Evolutionary conservation across 768 basidiomycete genomes (phyloP).

Genomic region (Phaffia tasmanica): DNA sequence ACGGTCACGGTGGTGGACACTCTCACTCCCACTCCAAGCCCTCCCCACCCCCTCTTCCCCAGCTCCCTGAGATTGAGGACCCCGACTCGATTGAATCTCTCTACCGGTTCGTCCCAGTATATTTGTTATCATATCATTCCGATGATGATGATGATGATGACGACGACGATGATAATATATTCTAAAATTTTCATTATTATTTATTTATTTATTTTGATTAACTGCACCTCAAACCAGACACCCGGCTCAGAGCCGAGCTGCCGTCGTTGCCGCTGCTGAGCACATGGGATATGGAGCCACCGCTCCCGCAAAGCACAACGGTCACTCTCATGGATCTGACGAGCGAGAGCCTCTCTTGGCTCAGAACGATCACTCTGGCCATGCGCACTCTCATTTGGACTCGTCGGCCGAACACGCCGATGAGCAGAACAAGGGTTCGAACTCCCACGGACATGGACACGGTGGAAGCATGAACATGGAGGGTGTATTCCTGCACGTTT

Average conservation of each 20-base stretch:
- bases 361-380: background rate
- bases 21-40: constrained; percentile 42
- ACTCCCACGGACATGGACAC: background rate
- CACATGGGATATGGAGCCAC: constrained; percentile 47
- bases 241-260: constrained; percentile 43
- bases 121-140: no score
- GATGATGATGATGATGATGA: no score
- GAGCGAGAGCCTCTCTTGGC: constrained; percentile 9
- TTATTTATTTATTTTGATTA: no score
- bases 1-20: constrained; percentile 50
- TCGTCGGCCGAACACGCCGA: background rate
- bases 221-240: constrained; percentile 39
- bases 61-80: constrained; percentile 5
- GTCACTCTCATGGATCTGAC: constrained; percentile 24
- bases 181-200: no score
- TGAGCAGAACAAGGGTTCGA: constrained; percentile 21
- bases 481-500: constrained; percentile 84
- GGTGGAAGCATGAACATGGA: constrained; percentile 87
- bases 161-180: no score
- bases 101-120: constrained; percentile 42
- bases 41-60: constrained; percentile 25
- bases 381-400: background rate
- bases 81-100: constrained; percentile 44
- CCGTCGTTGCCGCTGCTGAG: constrained; percentile 60
- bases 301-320: constrained; percentile 13